A percentile compares a stretch with the other conserved stretches of the same genome.
Conservation (phyloP, 2,329 filamentous ascomycete genomes). For the Plectosphaerella cucumerina region DNA sequence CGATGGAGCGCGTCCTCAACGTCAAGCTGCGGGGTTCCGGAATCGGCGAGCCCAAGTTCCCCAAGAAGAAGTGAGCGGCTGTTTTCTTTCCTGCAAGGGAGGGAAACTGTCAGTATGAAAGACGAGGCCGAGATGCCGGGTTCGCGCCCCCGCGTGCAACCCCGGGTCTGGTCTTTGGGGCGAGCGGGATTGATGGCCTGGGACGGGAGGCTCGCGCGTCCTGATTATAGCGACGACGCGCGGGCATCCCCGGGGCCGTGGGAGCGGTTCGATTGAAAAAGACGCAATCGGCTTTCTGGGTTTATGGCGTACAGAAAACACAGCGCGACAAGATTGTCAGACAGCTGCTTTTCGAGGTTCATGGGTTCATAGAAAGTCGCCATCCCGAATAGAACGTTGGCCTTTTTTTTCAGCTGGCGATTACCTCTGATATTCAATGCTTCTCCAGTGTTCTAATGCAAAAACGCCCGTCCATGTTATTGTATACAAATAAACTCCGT, state of each 20-base stretch:
- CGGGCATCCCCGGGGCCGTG: neutral
- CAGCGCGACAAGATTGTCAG: neutral
- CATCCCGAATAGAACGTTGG: conserved; percentile 14
- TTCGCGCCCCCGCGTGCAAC: neutral
- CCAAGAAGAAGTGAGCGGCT: conserved; percentile 58
- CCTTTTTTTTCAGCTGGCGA: conserved; percentile 7
- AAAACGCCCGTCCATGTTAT: too few species aligned
- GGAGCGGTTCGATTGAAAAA: neutral
- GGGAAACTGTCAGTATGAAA: too few species aligned
- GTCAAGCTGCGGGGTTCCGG: conserved; percentile 81
- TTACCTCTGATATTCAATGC: conserved; percentile 9
- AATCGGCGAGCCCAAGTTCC: conserved; percentile 80
- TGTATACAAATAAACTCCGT: too few species aligned
- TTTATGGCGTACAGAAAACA: neutral
- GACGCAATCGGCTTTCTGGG: neutral
- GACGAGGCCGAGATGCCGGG: too few species aligned
- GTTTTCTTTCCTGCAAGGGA: neutral
- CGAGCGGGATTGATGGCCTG: neutral
- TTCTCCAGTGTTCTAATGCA: conserved; percentile 1
- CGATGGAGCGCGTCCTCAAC: conserved; percentile 82
- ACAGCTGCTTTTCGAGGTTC: conserved; percentile 7
- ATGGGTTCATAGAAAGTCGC: conserved; percentile 12
- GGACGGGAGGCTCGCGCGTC: neutral
- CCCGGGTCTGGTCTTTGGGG: conserved; percentile 8
- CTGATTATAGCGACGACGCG: neutral